A percentile compares a stretch with the other conserved stretches of the same genome.
Conservation (phyloP, 768 basidiomycete genomes). For the Gloeostereum incarnatum region DNA sequence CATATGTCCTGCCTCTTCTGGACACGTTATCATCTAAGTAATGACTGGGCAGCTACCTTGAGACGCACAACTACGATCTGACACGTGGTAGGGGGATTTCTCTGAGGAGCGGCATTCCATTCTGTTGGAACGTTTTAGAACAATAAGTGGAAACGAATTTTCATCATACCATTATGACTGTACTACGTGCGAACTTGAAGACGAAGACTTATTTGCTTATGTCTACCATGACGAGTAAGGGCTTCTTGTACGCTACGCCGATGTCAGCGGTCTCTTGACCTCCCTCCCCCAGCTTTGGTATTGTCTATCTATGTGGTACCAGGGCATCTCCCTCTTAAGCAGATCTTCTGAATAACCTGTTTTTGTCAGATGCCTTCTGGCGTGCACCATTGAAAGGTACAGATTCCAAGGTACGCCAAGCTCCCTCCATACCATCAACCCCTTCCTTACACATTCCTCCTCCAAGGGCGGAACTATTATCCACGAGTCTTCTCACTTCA, state of each 20-base stretch:
- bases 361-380: slow-evolving; percentile 10
- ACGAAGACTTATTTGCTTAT: slow-evolving; percentile 24
- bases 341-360: no score
- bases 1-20: no score
- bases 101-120: slow-evolving; percentile 23
- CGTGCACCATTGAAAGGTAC: slow-evolving; percentile 6
- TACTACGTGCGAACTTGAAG: slow-evolving; percentile 28
- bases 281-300: slow-evolving; percentile 5
- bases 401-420: no score
- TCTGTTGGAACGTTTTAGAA: slow-evolving; percentile 27
- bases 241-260: not conserved
- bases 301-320: slow-evolving; percentile 3
- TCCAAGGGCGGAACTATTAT: slow-evolving; percentile 3
- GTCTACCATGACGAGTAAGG: slow-evolving; percentile 23
- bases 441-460: not conserved
- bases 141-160: slow-evolving; percentile 22
- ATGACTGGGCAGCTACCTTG: slow-evolving; percentile 21
- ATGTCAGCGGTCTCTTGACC: no score
- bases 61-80: slow-evolving; percentile 34
- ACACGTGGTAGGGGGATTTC: slow-evolving; percentile 43
- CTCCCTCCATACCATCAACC: no score
- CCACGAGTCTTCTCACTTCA: slow-evolving; percentile 21
- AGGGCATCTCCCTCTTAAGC: no score
- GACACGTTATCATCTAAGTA: no score
- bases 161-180: slow-evolving; percentile 20